A percentile compares a stretch with the other conserved stretches of the same genome.
These are phyloP conservation scores for Starmera pachycereana DNA, from an alignment of 805 yeast species.

Conservation along the genomic window DNA sequence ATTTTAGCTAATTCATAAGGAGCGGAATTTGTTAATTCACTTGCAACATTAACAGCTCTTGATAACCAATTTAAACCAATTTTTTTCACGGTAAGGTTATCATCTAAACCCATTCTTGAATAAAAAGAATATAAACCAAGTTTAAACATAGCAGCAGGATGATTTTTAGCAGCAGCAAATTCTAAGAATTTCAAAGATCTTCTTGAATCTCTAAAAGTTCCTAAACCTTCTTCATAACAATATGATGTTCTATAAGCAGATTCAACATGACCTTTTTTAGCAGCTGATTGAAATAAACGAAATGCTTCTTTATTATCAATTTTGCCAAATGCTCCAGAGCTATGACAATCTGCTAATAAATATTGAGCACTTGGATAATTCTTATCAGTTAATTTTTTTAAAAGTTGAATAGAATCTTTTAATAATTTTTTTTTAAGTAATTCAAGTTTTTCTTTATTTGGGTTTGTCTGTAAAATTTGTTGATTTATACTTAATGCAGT, in stretches of 20 bases:
- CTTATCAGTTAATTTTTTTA: constrained; percentile 63
- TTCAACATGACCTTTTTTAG: constrained; percentile 88
- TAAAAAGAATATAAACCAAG: constrained; percentile 81
- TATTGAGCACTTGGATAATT: constrained; percentile 90
- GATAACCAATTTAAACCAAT: constrained; percentile 90
- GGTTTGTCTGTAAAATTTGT: not conserved
- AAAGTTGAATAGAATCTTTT: constrained; percentile 65
- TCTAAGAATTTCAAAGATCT: constrained; percentile 75
- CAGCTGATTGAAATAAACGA: constrained; percentile 72
- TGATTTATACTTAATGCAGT: constrained; percentile 59
- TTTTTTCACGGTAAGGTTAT: constrained; percentile 59
- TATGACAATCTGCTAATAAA: constrained; percentile 78
- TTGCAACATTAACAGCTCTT: constrained; percentile 78
- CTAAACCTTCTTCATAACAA: constrained; percentile 91
- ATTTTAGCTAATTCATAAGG: constrained; percentile 88
- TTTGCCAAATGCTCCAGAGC: constrained; percentile 77
- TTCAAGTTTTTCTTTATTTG: constrained; percentile 6
- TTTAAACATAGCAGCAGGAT: constrained; percentile 95
- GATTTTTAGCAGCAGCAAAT: constrained; percentile 83
- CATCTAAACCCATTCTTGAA: constrained; percentile 71
- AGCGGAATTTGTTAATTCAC: constrained; percentile 81
- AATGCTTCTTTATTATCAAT: constrained; percentile 73
- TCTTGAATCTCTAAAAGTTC: constrained; percentile 80
- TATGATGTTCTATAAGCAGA: constrained; percentile 85
- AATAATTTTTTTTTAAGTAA: constrained; percentile 45